Percentiles rank a stretch among this genome's conserved stretches.
These are phyloP conservation scores for Scorias spongiosa DNA, from an alignment of 2,329 filamentous ascomycete species.

Conservation along the genomic window DNA sequence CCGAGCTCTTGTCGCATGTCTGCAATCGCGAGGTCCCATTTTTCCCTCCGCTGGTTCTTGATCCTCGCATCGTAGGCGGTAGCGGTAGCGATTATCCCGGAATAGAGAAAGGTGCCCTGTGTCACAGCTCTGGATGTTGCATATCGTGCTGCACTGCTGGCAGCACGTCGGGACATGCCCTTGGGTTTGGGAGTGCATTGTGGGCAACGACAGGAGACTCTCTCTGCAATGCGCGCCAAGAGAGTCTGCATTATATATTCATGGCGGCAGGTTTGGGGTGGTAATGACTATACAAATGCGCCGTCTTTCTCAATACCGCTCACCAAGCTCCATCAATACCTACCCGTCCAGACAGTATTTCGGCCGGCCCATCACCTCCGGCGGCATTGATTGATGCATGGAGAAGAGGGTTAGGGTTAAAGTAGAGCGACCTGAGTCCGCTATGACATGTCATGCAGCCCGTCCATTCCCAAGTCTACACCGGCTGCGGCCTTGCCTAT, in stretches of 20 bases:
- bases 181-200: constrained; percentile 39
- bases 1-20: constrained; percentile 36
- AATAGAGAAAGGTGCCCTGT: constrained; percentile 50
- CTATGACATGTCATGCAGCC: too few species aligned
- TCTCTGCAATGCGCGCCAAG: constrained; percentile 51
- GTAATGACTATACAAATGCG: too few species aligned
- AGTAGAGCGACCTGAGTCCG: too few species aligned
- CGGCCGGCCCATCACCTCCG: too few species aligned
- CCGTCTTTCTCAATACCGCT: too few species aligned
- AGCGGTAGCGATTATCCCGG: constrained; percentile 50
- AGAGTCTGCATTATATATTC: constrained; percentile 45
- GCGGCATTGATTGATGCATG: too few species aligned
- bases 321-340: too few species aligned
- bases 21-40: constrained; percentile 48
- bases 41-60: constrained; percentile 42
- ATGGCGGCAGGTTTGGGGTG: constrained; percentile 2
- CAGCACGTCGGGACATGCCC: constrained; percentile 35
- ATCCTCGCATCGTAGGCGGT: constrained; percentile 44
- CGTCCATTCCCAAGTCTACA: too few species aligned
- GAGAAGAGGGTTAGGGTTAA: too few species aligned
- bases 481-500: too few species aligned
- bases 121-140: constrained; percentile 33
- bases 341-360: too few species aligned
- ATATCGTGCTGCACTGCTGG: constrained; percentile 34
- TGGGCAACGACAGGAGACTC: constrained; percentile 46